phyloP scores from a whole-genome alignment of 306 rosid species.

The Abrus precatorius region DNA sequence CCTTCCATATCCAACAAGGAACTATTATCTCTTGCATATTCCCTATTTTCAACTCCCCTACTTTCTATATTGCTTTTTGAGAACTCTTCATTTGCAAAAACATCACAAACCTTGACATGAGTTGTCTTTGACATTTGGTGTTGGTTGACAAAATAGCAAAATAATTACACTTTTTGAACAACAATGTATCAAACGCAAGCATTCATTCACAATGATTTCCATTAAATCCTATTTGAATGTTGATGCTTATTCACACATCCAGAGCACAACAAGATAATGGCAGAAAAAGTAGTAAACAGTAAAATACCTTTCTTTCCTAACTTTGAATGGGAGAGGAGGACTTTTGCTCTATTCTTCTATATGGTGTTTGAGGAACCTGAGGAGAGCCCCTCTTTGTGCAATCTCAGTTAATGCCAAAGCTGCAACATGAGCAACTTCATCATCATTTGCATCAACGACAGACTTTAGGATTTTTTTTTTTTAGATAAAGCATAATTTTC shows the following conservation, averaged over 20 bases:
- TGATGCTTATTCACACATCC: slow-evolving; percentile 39
- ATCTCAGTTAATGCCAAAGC: slow-evolving; percentile 74
- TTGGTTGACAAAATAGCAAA: slow-evolving; percentile 53
- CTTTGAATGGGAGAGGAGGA: slow-evolving; percentile 58
- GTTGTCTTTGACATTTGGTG: slow-evolving; percentile 53
- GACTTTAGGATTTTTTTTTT: slow-evolving; percentile 60
- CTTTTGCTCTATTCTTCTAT: slow-evolving; percentile 58
- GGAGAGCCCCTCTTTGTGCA: slow-evolving; percentile 78
- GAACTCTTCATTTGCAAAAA: slow-evolving; percentile 63
- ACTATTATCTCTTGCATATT: slow-evolving; percentile 65
- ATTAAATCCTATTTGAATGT: slow-evolving; percentile 44
- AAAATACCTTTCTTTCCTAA: slow-evolving; percentile 62
- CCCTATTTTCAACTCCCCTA: slow-evolving; percentile 80
- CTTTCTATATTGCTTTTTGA: slow-evolving; percentile 74
- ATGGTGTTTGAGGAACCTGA: slow-evolving; percentile 59
- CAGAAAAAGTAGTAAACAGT: slow-evolving; percentile 21
- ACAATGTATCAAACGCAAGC: slow-evolving; percentile 42
- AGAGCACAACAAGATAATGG: slow-evolving; percentile 27
- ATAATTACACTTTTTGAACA: slow-evolving; percentile 31
- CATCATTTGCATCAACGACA: slow-evolving; percentile 59
- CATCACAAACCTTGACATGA: slow-evolving; percentile 57
- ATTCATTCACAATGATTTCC: slow-evolving; percentile 53
- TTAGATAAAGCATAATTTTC: slow-evolving; percentile 57
- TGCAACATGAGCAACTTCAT: slow-evolving; percentile 56
- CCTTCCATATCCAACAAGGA: slow-evolving; percentile 70